phyloP scores from a whole-genome alignment of 2,329 filamentous ascomycete species.

The Verticillium alfalfae region DNA sequence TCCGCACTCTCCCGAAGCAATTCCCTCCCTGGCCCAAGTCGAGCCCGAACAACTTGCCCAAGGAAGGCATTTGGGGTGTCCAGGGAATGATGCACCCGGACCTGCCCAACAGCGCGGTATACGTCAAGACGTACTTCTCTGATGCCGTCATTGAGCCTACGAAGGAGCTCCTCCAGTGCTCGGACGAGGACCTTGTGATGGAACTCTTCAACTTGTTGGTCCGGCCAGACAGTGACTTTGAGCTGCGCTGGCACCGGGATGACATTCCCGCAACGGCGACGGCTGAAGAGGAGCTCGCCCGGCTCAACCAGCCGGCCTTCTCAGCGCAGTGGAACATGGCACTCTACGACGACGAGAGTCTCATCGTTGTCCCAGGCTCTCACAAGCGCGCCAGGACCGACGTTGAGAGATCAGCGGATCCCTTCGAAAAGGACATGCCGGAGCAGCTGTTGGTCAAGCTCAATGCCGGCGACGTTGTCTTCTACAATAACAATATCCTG shows the following conservation, averaged over 20 bases:
- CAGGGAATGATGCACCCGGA: slow-evolving; percentile 77
- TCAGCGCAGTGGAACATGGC: slow-evolving; percentile 89
- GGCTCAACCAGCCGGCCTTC: slow-evolving; percentile 55
- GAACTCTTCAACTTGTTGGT: slow-evolving; percentile 86
- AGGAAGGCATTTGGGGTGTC: slow-evolving; percentile 78
- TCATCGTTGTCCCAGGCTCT: slow-evolving; percentile 73
- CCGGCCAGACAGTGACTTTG: slow-evolving; percentile 64
- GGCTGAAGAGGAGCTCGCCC: slow-evolving; percentile 59
- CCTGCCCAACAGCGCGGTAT: slow-evolving; percentile 56
- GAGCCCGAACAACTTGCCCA: slow-evolving; percentile 37
- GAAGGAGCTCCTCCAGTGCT: slow-evolving; percentile 53
- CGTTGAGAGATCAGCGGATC: slow-evolving; percentile 60
- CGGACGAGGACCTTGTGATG: slow-evolving; percentile 67
- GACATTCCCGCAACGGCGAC: slow-evolving; percentile 66
- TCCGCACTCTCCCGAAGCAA: slow-evolving; percentile 82
- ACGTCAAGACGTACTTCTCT: slow-evolving; percentile 69
- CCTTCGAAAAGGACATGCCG: slow-evolving; percentile 56
- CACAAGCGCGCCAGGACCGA: slow-evolving; percentile 68
- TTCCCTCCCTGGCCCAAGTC: slow-evolving; percentile 70
- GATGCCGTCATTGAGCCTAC: slow-evolving; percentile 57
- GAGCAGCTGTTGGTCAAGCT: slow-evolving; percentile 62
- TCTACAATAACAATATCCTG: slow-evolving; percentile 88
- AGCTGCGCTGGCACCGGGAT: slow-evolving; percentile 79
- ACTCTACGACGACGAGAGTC: slow-evolving; percentile 65
- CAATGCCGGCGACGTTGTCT: slow-evolving; percentile 71